These are phyloP conservation scores for Clonostachys rhizophaga DNA, from an alignment of 2,329 filamentous ascomycete genomes.

Conservation along the genomic window DNA sequence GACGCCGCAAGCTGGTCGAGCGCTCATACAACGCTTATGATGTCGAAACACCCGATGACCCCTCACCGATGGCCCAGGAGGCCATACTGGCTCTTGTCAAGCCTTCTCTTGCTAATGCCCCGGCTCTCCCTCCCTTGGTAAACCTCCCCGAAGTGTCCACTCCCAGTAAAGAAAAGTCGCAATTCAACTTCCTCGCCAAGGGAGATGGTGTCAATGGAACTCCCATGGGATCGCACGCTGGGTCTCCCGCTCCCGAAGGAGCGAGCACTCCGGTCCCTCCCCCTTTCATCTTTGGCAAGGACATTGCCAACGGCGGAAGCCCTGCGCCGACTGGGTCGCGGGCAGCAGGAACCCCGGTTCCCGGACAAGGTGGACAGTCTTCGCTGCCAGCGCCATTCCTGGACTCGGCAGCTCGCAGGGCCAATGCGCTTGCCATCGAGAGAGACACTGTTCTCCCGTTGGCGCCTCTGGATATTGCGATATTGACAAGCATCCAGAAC, in stretches of 20 bases:
- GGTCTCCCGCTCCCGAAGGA: slow-evolving; percentile 81
- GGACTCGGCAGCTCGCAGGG: slow-evolving; percentile 44
- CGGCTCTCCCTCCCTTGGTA: too few species aligned
- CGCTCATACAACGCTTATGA: slow-evolving; percentile 94
- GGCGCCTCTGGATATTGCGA: slow-evolving; percentile 81
- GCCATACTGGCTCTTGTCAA: slow-evolving; percentile 57
- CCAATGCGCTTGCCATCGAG: slow-evolving; percentile 55
- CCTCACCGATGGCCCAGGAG: slow-evolving; percentile 77
- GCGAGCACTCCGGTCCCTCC: slow-evolving; percentile 60
- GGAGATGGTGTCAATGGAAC: slow-evolving; percentile 70
- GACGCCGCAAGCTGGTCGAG: slow-evolving; percentile 76
- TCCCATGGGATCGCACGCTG: slow-evolving; percentile 79
- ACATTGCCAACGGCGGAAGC: slow-evolving; percentile 36
- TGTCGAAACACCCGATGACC: slow-evolving; percentile 80
- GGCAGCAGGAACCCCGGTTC: slow-evolving; percentile 39
- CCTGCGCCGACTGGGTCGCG: slow-evolving; percentile 48
- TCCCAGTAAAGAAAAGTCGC: slow-evolving; percentile 58
- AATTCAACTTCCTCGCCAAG: slow-evolving; percentile 62
- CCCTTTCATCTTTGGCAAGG: slow-evolving; percentile 46
- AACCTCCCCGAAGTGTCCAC: slow-evolving; percentile 45
- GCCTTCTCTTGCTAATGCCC: slow-evolving; percentile 44
- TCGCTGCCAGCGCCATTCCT: slow-evolving; percentile 37
- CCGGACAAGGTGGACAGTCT: slow-evolving; percentile 19
- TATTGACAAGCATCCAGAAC: slow-evolving; percentile 83
- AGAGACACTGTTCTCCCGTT: slow-evolving; percentile 79